A percentile compares a stretch with the other conserved stretches of the same genome.
phyloP scores from a whole-genome alignment of 2,329 filamentous ascomycete species.

The Botrytis galanthina region DNA sequence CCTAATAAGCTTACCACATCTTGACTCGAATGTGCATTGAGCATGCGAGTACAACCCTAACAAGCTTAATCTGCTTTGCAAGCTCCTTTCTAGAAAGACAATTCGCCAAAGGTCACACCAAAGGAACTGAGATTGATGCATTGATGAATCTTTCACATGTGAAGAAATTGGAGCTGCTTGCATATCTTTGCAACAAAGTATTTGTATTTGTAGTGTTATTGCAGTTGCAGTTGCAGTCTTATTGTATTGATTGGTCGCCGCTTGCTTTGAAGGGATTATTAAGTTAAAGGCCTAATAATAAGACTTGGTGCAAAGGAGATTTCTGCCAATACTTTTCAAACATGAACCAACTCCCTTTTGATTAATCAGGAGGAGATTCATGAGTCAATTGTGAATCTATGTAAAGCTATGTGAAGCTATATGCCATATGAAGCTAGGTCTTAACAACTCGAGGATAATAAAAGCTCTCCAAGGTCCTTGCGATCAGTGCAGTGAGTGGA shows the following conservation, averaged over 20 bases:
- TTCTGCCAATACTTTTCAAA: neutral
- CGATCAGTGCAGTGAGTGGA: neutral
- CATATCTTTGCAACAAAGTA: neutral
- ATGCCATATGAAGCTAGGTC: neutral
- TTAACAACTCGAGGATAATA: neutral
- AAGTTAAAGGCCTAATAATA: neutral
- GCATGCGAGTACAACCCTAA: neutral
- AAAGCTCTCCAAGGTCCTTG: neutral
- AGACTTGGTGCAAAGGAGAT: neutral
- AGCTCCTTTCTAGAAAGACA: neutral
- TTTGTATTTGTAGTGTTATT: neutral
- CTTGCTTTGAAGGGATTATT: neutral
- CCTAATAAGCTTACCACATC: neutral
- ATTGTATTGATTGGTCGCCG: neutral
- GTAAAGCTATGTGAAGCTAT: no score
- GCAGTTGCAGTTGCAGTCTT: neutral
- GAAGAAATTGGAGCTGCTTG: neutral
- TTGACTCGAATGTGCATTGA: constrained; percentile 3
- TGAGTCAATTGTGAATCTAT: neutral
- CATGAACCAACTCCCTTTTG: neutral
- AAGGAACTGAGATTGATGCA: neutral
- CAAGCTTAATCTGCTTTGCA: neutral
- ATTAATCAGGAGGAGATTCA: neutral
- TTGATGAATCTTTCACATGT: neutral
- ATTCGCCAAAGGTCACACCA: neutral